A percentile compares a stretch with the other conserved stretches of the same genome.
These are phyloP conservation scores for Volutella citrinella DNA, from an alignment of 2,329 filamentous ascomycete species.

Conservation along the genomic window DNA sequence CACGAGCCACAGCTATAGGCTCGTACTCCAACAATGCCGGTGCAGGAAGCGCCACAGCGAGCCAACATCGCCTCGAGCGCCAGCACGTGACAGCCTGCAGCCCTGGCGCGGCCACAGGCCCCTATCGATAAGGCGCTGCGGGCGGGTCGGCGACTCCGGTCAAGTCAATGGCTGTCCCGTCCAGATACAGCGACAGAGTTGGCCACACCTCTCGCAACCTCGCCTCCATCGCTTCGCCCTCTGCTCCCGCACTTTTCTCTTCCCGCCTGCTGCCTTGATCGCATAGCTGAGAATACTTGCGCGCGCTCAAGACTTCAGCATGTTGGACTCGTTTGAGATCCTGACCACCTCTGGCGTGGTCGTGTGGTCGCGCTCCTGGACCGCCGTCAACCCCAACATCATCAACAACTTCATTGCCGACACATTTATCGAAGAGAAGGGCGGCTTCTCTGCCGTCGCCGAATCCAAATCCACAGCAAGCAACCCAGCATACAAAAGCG, in stretches of 20 bases:
- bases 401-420: constrained; percentile 95
- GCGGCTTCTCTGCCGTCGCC: constrained; percentile 58
- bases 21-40: too few relatives aligned
- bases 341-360: constrained; percentile 94
- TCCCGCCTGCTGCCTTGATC: too few relatives aligned
- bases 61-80: background rate
- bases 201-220: constrained; percentile 27
- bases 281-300: too few relatives aligned
- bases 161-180: constrained; percentile 8
- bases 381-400: constrained; percentile 73
- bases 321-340: constrained; percentile 97
- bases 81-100: constrained; percentile 18
- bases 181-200: too few relatives aligned
- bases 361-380: constrained; percentile 88
- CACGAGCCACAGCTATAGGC: constrained; percentile 8
- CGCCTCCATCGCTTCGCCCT: constrained; percentile 12
- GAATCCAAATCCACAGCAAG: constrained; percentile 56
- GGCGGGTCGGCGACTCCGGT: constrained; percentile 23
- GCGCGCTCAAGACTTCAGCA: constrained; percentile 36
- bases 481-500: constrained; percentile 78
- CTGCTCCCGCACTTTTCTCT: constrained; percentile 5
- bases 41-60: background rate
- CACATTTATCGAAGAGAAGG: constrained; percentile 95
- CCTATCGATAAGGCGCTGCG: constrained; percentile 21
- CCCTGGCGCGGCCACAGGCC: background rate